Base-by-base conservation (phyloP, 176 grass and related monocot species). In the Panicum miliaceum region DNA sequence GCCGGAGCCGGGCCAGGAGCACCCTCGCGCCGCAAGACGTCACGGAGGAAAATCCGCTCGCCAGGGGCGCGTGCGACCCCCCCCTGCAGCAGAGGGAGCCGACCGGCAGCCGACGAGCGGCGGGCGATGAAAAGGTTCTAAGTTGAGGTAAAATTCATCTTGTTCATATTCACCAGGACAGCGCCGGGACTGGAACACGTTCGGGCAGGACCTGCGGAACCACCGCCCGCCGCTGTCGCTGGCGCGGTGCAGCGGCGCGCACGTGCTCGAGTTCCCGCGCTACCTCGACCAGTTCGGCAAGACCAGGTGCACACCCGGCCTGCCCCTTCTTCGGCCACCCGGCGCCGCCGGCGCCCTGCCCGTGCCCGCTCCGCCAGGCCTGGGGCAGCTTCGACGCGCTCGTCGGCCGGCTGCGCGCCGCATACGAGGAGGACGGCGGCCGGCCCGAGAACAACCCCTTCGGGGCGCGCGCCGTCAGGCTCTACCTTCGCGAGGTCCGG, bases 241-340 rank as follows among this genome's bases (percentile, higher is more conserved):
- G 18, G 88, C 90, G 13, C 92, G 90, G 12, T 97, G 95, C 84
- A 97, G 95, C 89, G 95, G 95, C 26, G 92, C 92, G 8, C 95
- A 97, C 81, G 95, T 97, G 29, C 84, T 97, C 0, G 95, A 97
- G 85, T 97, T 97, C 84, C 90, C 94, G 37, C 90, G 95, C 57
- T 97, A 97, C 84, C 95, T 97, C 7, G 95, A 97, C 85, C 95
- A 97, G 82, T 97, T 97, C 69, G 95, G 95, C 42, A 97, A 97
- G 81, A 97, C 95, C 58, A 97, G 80, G 95, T 97, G 62, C 95
- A 97, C 86, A 70, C 0, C 75, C 84, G 4, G 79, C 71, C 19
- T 97, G 95, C 85, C 92, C 95, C 61, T 97, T 97, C 84, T 97
- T 97, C 79, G 95, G 95, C 48, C 92, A 97, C 89, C 95, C 92